Evolutionary conservation across 2,329 filamentous ascomycete species (phyloP).

Genomic region (Ophiostoma montium): DNA sequence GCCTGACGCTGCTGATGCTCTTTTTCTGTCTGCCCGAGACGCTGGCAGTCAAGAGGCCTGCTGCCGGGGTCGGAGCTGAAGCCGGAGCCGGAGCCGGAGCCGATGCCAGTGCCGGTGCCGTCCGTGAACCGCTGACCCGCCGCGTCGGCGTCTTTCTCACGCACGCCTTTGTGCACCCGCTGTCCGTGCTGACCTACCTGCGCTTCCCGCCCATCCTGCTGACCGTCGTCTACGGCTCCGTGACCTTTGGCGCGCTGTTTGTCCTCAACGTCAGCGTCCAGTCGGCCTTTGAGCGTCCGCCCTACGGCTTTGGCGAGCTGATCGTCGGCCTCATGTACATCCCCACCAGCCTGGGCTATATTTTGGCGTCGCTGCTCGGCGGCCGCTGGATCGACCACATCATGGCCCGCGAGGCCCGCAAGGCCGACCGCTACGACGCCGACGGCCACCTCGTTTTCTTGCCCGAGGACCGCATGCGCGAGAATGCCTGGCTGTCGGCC

Average conservation of each 20-base stretch:
- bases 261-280: constrained; percentile 67
- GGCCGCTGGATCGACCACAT: constrained; percentile 69
- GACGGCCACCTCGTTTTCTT: constrained; percentile 51
- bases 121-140: constrained; percentile 44
- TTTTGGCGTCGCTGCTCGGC: constrained; percentile 52
- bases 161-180: constrained; percentile 54
- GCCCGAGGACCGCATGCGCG: constrained; percentile 70
- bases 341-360: constrained; percentile 60
- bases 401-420: constrained; percentile 63
- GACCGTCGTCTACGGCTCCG: constrained; percentile 58
- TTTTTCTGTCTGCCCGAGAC: constrained; percentile 54
- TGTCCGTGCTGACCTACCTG: constrained; percentile 56
- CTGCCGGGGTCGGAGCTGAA: too few relatives aligned
- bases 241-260: constrained; percentile 64
- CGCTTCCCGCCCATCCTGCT: constrained; percentile 60
- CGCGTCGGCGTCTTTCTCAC: constrained; percentile 39
- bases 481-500: constrained; percentile 67
- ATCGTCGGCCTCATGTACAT: constrained; percentile 65
- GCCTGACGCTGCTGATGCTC: constrained; percentile 38
- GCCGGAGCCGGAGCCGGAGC: too few relatives aligned
- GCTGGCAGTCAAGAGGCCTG: constrained; percentile 25
- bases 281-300: constrained; percentile 47
- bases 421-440: constrained; percentile 53
- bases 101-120: constrained; percentile 41
- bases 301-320: constrained; percentile 55